These are phyloP conservation scores for Chlorella variabilis DNA, from an alignment of 163 green algal genomes.

Conservation along the genomic window DNA sequence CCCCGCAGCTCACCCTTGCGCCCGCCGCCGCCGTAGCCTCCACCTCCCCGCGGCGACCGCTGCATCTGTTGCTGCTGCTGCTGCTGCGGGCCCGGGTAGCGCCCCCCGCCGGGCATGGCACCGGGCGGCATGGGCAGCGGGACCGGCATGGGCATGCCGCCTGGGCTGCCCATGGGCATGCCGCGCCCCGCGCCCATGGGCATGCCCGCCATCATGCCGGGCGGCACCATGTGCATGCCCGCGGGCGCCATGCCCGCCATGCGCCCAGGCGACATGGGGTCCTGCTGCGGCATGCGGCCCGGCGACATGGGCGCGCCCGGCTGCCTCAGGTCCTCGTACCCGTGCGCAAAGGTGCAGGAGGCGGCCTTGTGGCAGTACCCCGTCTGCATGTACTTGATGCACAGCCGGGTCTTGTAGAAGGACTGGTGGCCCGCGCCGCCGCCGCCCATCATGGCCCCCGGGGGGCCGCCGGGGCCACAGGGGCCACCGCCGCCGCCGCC, in stretches of 20 bases:
- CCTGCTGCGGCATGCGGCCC: constrained; percentile 9
- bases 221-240: constrained; percentile 16
- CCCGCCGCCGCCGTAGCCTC: background rate
- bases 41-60: background rate
- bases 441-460: background rate
- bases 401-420: constrained; percentile 70
- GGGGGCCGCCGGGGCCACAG: background rate
- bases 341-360: constrained; percentile 76
- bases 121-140: background rate
- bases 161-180: background rate
- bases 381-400: constrained; percentile 60
- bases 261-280: constrained; percentile 9
- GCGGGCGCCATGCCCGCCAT: constrained; percentile 7
- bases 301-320: constrained; percentile 1
- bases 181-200: background rate
- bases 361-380: constrained; percentile 65
- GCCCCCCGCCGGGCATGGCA: background rate
- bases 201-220: constrained; percentile 26
- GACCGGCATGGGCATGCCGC: background rate
- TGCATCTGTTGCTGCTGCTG: constrained; percentile 25
- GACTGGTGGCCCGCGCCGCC: background rate
- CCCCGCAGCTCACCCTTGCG: constrained; percentile 26
- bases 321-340: constrained; percentile 49
- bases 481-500: background rate
- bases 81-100: background rate